Percentiles rank a stretch among this genome's conserved stretches.
These are phyloP conservation scores for Cyclotella baltica DNA, from an alignment of 108 stramenopile genomes.

Conservation along the genomic window DNA sequence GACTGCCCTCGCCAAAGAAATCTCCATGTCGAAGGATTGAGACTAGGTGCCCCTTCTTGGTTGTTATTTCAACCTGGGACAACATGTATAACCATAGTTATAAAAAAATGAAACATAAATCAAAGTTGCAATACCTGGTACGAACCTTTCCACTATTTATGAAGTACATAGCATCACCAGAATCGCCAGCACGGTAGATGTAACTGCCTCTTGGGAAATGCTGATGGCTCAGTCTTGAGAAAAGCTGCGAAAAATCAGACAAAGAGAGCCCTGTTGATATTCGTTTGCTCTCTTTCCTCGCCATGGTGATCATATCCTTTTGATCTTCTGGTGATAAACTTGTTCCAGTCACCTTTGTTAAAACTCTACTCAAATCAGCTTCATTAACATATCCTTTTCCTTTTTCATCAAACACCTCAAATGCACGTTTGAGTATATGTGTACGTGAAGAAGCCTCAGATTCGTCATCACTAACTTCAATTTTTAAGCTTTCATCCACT, in stretches of 20 bases:
- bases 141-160: slow-evolving; percentile 71
- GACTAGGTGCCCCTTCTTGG: slow-evolving; percentile 76
- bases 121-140: too few species aligned
- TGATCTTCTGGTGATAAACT: slow-evolving; percentile 53
- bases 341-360: slow-evolving; percentile 66
- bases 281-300: slow-evolving; percentile 19
- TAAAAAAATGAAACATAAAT: too few species aligned
- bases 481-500: slow-evolving; percentile 44
- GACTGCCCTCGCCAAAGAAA: slow-evolving; percentile 85
- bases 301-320: slow-evolving; percentile 57
- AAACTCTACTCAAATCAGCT: slow-evolving; percentile 73
- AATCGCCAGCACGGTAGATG: slow-evolving; percentile 74
- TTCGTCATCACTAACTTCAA: slow-evolving; percentile 10
- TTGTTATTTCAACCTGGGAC: slow-evolving; percentile 71
- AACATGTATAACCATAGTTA: too few species aligned
- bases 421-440: slow-evolving; percentile 71
- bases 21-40: slow-evolving; percentile 74
- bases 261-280: slow-evolving; percentile 55
- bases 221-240: slow-evolving; percentile 64
- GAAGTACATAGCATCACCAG: slow-evolving; percentile 85
- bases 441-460: slow-evolving; percentile 35
- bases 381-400: slow-evolving; percentile 72
- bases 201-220: slow-evolving; percentile 71
- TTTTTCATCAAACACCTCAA: slow-evolving; percentile 73
- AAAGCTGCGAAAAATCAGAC: slow-evolving; percentile 74